phyloP scores from a whole-genome alignment of 2,329 filamentous ascomycete species.

The Botrytis sinoallii region DNA sequence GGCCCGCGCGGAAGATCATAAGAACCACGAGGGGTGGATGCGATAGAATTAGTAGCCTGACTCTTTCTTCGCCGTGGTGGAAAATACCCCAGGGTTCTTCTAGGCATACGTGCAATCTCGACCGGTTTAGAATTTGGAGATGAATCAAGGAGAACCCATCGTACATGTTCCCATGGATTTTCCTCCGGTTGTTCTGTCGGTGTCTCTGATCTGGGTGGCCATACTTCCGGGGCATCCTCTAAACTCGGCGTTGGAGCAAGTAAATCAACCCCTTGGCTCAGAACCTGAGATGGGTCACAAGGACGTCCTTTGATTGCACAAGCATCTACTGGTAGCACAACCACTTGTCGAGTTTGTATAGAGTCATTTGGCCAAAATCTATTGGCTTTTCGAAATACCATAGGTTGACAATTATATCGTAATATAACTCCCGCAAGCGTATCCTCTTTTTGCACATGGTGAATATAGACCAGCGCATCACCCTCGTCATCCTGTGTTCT shows the following conservation, averaged over 20 bases:
- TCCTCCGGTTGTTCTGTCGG: constrained; percentile 39
- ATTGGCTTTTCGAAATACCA: constrained; percentile 81
- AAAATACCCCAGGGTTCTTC: constrained; percentile 83
- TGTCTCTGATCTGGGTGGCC: constrained; percentile 30
- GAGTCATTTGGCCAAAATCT: constrained; percentile 93
- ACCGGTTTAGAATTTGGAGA: constrained; percentile 61
- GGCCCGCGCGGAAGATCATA: constrained; percentile 29
- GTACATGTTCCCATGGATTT: constrained; percentile 80
- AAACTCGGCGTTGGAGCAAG: constrained; percentile 49
- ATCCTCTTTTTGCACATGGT: constrained; percentile 77
- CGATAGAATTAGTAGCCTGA: constrained; percentile 58
- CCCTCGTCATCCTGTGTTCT: constrained; percentile 53
- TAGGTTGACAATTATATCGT: constrained; percentile 81
- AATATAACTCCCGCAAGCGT: constrained; percentile 90
- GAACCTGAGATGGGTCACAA: constrained; percentile 48
- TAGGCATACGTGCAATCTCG: constrained; percentile 81
- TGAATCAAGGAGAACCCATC: constrained; percentile 81
- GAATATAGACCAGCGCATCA: constrained; percentile 85
- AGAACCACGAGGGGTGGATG: constrained; percentile 56
- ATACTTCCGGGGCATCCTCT: constrained; percentile 35
- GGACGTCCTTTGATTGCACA: constrained; percentile 78
- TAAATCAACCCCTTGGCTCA: constrained; percentile 46
- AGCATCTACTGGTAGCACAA: constrained; percentile 84
- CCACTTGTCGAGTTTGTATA: constrained; percentile 76
- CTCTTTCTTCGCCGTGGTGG: constrained; percentile 78